These are phyloP conservation scores for Lepidium campestre DNA, from an alignment of 441 rosid genomes.

Conservation along the genomic window DNA sequence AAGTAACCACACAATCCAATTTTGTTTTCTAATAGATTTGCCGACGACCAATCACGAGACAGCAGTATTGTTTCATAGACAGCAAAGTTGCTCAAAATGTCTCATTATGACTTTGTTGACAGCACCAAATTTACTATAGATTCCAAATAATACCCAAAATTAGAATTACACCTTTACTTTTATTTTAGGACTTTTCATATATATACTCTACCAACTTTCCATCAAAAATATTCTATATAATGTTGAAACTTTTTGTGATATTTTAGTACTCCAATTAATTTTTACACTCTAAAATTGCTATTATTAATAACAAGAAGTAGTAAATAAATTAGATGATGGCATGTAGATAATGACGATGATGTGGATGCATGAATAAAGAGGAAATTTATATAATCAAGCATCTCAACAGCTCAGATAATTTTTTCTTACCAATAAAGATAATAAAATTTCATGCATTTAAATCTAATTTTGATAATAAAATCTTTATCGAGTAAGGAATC, in stretches of 20 bases:
- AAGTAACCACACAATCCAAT: neutral
- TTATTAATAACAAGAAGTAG: too few species aligned
- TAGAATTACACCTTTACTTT: neutral
- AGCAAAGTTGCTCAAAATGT: neutral
- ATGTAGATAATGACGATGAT: neutral
- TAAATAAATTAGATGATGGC: neutral
- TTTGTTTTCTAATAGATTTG: slow-evolving; percentile 1
- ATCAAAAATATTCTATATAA: too few species aligned
- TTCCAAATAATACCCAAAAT: neutral
- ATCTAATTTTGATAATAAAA: too few species aligned
- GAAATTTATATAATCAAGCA: neutral
- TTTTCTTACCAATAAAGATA: neutral
- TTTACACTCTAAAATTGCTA: neutral
- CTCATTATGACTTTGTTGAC: neutral
- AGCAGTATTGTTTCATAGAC: neutral
- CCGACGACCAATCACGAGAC: neutral
- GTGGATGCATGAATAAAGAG: neutral
- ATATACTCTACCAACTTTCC: too few species aligned
- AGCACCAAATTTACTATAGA: neutral
- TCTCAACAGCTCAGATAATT: neutral
- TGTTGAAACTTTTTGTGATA: too few species aligned
- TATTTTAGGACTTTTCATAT: too few species aligned
- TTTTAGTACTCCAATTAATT: too few species aligned
- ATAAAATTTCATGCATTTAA: too few species aligned
- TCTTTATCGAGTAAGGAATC: too few species aligned